Base-by-base conservation (phyloP, 169 alveolate genomes). In the Cryptosporidium sp. region DNA sequence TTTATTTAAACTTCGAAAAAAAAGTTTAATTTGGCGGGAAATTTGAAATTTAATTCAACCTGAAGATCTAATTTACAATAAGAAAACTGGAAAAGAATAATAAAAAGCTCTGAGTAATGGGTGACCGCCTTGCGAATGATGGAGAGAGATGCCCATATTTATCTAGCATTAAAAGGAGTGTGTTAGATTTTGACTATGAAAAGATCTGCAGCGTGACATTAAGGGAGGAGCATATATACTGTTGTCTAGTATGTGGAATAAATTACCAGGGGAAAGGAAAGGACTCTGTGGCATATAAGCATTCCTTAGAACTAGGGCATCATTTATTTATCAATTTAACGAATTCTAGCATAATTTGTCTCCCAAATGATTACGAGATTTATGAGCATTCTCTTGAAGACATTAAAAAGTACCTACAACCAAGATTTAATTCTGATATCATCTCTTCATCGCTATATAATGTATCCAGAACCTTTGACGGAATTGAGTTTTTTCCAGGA, bases 101-200 rank as follows among this genome's bases (percentile, higher is more conserved):
- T 23, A n/a, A 26, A n/a, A 55, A 55, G 35, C 52, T 55, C 23
- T 14, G 33, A 39, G 21, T 41, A n/a, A 59, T 80, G 75, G 75
- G 41, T 16, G 51, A 26, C 0, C 12, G 2, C n/a, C 8, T 31
- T 3, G 74, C 41, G 43, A 41, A 69, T 41, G 86, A 92, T 50
- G 59, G 26, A 41, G 86, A 61, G 21, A 80, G 68, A 31, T 98
- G 99, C 86, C 99, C 99, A 8, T 98, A 97, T 75, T 84, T 98
- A 51, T 96, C 98, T 21, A 97, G 99, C 5, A 97, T 98, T 16
- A 97, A 98, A 74, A 89, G 99, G 91, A 97, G 96, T 75, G 91
- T 98, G 84, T 93, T 98, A 70, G 99, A 98, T 94, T 98, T 98
- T 85, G 99, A 98, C 91, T 97, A 97, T 86, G 99, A 98, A 89